Base-by-base conservation (phyloP, 1,284 basidiomycete genomes). In the Puccinia horiana region DNA sequence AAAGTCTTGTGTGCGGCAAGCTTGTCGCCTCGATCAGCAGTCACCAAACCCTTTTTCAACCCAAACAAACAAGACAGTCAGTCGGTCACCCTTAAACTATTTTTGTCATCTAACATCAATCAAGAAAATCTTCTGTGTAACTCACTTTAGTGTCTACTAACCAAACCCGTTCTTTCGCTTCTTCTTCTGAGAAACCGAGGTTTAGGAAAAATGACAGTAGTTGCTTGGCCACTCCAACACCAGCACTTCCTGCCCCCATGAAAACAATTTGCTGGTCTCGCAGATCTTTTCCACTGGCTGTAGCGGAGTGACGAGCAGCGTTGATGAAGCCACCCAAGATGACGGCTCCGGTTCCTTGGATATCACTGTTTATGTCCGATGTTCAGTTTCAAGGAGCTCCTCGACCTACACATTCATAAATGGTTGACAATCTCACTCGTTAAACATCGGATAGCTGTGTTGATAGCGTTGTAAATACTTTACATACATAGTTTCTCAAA, bases 241-340 rank as follows among this genome's bases (percentile, higher is more conserved):
- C 94, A 5, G 93, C 93, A 20, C 92, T 93, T 20, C 94, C 94
- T 3, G 94, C 93, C 32, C 94, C 94, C 72, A 94, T 92, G 90
- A 97, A 96, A 65, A 97, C 91, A 84, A 97, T 94, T 82, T 92
- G 91, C 86, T 97, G 95, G 75, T 92, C 91, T 76, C 89, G 89
- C 40, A 95, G 88, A 20, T 92, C 90, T 37, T 88, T 88, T 3
- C 92, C 92, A 32, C 92, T 92, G 4, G 92, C 92, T 26, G 90
- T 90, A 52, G 91, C 91, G 0, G 92, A 91, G 56, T 94, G 89
- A 84, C 91, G 91, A 56, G 95, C 94, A 37, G 95, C 95, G 85
- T 94, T 94, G 85, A 95, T 88, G 88, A 97, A 93, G 16, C 95
- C 95, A 56, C 92, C 93, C 65, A 98, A 91, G 69, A 97, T 93